Evolutionary conservation across 2,329 filamentous ascomycete genomes (phyloP).

Genomic region (Alternaria dauci): DNA sequence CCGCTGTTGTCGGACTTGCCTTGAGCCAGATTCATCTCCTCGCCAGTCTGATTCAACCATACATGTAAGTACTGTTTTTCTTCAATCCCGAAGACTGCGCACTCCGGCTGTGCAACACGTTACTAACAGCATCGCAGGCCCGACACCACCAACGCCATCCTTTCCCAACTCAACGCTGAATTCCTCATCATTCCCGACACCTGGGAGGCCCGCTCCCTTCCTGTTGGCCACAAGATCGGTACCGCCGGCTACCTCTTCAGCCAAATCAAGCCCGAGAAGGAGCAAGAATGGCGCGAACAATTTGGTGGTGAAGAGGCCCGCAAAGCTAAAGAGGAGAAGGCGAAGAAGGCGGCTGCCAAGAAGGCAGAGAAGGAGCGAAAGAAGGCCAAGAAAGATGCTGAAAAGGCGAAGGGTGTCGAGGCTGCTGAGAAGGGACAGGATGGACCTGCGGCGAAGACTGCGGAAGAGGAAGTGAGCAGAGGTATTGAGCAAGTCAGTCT

Average conservation of each 20-base stretch:
- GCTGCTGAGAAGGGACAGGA: conserved; percentile 75
- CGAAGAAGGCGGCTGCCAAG: conserved; percentile 62
- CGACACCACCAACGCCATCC: conserved; percentile 69
- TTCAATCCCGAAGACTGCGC: background rate
- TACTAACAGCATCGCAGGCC: conserved; percentile 35
- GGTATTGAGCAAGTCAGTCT: conserved; percentile 57
- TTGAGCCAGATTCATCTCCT: conserved; percentile 85
- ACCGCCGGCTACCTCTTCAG: conserved; percentile 82
- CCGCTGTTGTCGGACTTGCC: conserved; percentile 75
- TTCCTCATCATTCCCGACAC: conserved; percentile 66
- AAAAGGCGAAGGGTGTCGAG: conserved; percentile 79
- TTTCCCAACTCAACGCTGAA: conserved; percentile 73
- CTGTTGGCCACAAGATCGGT: conserved; percentile 79
- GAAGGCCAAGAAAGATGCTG: conserved; percentile 67
- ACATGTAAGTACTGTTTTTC: conserved; percentile 63
- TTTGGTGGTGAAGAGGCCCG: conserved; percentile 74
- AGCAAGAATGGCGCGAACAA: conserved; percentile 80
- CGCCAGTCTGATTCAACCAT: conserved; percentile 79
- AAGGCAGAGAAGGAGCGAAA: conserved; percentile 70
- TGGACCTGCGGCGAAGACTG: conserved; percentile 50
- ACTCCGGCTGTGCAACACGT: background rate
- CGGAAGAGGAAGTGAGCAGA: conserved; percentile 55
- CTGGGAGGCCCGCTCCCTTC: conserved; percentile 51
- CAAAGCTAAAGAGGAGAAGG: conserved; percentile 75
- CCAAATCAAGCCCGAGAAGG: conserved; percentile 82